Percentiles rank a stretch among this genome's conserved stretches.
Conservation (phyloP, 352 stramenopile species). For the Pythium vanterpoolii region DNA sequence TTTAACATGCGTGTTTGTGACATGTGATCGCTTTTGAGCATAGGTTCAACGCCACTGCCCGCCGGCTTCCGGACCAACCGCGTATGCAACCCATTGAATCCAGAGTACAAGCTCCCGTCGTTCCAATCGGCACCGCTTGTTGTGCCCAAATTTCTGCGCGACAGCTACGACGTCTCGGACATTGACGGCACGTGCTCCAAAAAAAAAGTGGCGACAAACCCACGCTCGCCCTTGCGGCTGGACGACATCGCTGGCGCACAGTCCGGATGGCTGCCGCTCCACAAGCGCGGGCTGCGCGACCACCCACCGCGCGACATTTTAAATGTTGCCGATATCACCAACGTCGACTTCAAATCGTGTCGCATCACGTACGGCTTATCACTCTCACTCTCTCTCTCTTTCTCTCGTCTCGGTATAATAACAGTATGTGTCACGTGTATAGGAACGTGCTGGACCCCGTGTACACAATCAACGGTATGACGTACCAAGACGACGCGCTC, state of each 20-base stretch:
- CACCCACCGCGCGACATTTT: conserved; percentile 61
- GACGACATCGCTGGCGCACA: conserved; percentile 59
- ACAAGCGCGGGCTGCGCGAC: conserved; percentile 50
- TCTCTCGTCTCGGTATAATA: too few species aligned
- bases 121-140: conserved; percentile 45
- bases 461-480: conserved; percentile 73
- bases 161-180: conserved; percentile 72
- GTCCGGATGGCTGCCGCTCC: conserved; percentile 44
- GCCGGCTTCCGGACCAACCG: conserved; percentile 63
- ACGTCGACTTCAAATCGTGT: conserved; percentile 66
- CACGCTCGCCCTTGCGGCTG: conserved; percentile 43
- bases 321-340: conserved; percentile 62
- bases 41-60: conserved; percentile 38
- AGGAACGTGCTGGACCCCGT: conserved; percentile 73
- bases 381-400: not conserved
- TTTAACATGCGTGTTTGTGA: not conserved
- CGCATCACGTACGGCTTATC: conserved; percentile 51
- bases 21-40: not conserved
- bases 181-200: conserved; percentile 64
- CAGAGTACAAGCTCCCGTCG: conserved; percentile 57
- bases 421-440: not conserved
- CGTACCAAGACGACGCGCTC: conserved; percentile 43
- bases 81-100: conserved; percentile 55
- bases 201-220: conserved; percentile 37
- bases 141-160: conserved; percentile 59